These are phyloP conservation scores for Periglandula ipomoeae DNA, from an alignment of 2,329 filamentous ascomycete species.

Conservation along the genomic window DNA sequence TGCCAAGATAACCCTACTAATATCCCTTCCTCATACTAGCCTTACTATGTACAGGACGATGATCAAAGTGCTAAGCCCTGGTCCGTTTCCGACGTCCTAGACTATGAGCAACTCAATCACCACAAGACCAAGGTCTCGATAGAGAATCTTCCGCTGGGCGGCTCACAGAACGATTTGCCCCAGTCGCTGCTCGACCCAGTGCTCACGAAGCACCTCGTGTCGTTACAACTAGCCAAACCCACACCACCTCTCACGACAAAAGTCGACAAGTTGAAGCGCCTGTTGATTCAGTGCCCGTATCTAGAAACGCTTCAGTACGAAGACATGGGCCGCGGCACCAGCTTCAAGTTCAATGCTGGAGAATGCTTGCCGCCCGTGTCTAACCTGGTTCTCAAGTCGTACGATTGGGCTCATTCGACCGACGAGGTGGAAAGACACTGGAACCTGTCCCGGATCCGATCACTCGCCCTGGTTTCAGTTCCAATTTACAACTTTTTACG, in stretches of 20 bases:
- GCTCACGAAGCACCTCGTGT: constrained; percentile 28
- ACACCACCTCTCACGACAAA: constrained; percentile 31
- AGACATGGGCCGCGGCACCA: constrained; percentile 35
- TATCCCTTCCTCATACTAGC: too few species aligned
- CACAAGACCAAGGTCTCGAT: constrained; percentile 27
- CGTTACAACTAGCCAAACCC: constrained; percentile 30
- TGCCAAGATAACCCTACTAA: too few species aligned
- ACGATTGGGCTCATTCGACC: constrained; percentile 37
- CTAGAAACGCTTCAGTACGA: constrained; percentile 33
- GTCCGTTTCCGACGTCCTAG: constrained; percentile 30
- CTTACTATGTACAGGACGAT: constrained; percentile 22
- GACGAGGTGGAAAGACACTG: constrained; percentile 32
- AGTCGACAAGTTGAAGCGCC: constrained; percentile 31
- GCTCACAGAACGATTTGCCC: constrained; percentile 23
- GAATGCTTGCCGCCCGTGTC: constrained; percentile 35
- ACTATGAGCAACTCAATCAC: constrained; percentile 18
- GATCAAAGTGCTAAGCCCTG: constrained; percentile 21
- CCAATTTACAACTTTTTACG: constrained; percentile 35
- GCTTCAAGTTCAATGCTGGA: constrained; percentile 28
- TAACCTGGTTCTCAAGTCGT: constrained; percentile 34
- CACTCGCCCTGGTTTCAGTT: constrained; percentile 32
- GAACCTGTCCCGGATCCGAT: constrained; percentile 35
- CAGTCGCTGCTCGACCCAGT: constrained; percentile 29
- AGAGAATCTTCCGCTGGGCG: constrained; percentile 31
- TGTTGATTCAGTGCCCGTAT: constrained; percentile 26